Evolutionary conservation across 768 basidiomycete species (phyloP), one percentile per base, ranked within the genome.

Genomic region (Suillus decipiens): DNA sequence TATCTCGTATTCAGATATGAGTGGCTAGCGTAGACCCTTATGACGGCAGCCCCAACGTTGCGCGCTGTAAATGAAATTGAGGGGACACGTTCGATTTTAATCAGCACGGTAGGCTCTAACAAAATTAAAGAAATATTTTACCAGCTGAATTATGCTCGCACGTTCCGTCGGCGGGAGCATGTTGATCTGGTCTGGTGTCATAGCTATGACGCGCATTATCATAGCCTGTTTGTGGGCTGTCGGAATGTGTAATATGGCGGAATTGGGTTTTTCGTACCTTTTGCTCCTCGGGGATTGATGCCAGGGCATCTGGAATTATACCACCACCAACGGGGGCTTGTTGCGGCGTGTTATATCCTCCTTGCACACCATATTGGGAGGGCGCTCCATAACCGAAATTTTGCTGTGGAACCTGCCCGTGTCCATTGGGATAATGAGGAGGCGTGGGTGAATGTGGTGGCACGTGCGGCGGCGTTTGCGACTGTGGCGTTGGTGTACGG

Each of bases 111-210:
- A 71, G 55, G 69, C 67, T 64, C 69, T 54, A 34, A 50, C n/a
- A 33, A 34, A 8, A 17, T 28, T 22, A 47, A 48, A 28, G 24
- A n/a, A 59, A 60, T 53, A 47, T 48, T 90, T 68, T 45, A 95
- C 94, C 71, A 97, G 79, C 76, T 95, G 92, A 68, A 94, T 84
- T 67, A 95, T 89, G 39, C 86, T 91, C 12, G 86, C 82, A 33
- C 90, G 82, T 69, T 96, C 93, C 5, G 81, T 76, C 1, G 89
- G 86, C 11, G 92, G 89, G 41, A 96, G 76, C 65, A 80, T 79
- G 57, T 87, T 85, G 63, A 97, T 88, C 72, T 97, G 92, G 43
- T 93, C 93, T 2, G 88, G 86, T 1, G 92, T 90, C 88, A 98
- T 90, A 41, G 84, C 79, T 61, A 95, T 70, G 3, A 96, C 89